phyloP scores from a whole-genome alignment of 2,329 filamentous ascomycete genomes.

The Didymella pinodella region DNA sequence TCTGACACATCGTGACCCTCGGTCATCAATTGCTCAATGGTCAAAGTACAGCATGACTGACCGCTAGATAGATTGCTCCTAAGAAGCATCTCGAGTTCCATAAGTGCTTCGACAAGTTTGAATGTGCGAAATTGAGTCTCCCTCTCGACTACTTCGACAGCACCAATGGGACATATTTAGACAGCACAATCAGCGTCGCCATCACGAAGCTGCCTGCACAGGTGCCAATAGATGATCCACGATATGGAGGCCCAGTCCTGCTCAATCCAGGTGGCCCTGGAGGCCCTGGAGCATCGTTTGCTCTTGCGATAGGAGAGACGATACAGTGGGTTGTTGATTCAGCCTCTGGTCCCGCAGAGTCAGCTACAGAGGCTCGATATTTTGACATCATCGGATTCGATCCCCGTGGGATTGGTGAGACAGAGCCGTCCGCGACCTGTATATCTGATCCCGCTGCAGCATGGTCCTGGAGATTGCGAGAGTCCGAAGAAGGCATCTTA shows the following conservation, averaged over 20 bases:
- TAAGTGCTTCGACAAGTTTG: conserved; percentile 41
- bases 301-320: conserved; percentile 31
- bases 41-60: conserved; percentile 22
- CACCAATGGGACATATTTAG: conserved; percentile 45
- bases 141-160: conserved; percentile 51
- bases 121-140: conserved; percentile 48
- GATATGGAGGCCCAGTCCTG: conserved; percentile 54
- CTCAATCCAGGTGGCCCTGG: conserved; percentile 57
- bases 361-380: conserved; percentile 40
- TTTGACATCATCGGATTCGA: conserved; percentile 58
- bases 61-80: conserved; percentile 33
- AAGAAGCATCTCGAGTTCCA: conserved; percentile 41
- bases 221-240: conserved; percentile 46
- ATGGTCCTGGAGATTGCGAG: conserved; percentile 50
- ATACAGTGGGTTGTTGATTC: conserved; percentile 45
- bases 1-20: background rate
- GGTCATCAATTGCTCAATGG: background rate
- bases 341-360: conserved; percentile 18
- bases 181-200: conserved; percentile 42
- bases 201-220: conserved; percentile 44
- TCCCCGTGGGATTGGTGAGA: conserved; percentile 52
- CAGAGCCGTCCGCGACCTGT: conserved; percentile 48
- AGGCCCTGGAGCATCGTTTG: conserved; percentile 50
- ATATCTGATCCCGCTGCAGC: conserved; percentile 40
- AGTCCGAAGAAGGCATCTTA: conserved; percentile 49